Evolutionary conservation across 371 early-diverging fungal species (phyloP).

Genomic region (Mucor indicus): DNA sequence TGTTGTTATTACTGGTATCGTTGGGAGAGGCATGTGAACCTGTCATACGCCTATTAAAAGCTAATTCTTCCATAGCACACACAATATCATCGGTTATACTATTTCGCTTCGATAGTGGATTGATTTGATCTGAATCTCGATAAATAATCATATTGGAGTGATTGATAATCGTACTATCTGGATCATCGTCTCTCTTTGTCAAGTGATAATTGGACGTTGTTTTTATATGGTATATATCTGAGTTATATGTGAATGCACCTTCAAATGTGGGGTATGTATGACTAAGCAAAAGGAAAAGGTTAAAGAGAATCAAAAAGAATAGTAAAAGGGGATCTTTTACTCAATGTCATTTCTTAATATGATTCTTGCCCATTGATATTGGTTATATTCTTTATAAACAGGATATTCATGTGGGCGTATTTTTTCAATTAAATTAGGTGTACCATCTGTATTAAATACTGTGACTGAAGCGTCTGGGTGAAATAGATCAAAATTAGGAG

Average conservation of each 20-base stretch:
- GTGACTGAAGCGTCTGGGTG: conserved; percentile 63
- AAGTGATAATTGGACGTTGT: conserved; percentile 54
- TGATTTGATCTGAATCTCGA: conserved; percentile 61
- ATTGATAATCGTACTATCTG: conserved; percentile 18
- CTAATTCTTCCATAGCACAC: conserved; percentile 25
- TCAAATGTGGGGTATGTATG: conserved; percentile 48
- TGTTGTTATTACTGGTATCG: too few species aligned
- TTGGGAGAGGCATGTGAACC: conserved; percentile 14
- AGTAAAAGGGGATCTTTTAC: not conserved
- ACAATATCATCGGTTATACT: conserved; percentile 1
- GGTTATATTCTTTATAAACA: conserved; percentile 58
- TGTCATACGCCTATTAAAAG: conserved; percentile 19
- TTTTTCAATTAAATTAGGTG: not conserved
- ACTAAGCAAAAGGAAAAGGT: conserved; percentile 1
- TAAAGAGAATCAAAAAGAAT: not conserved
- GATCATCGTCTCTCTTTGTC: conserved; percentile 60
- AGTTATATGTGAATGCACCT: conserved; percentile 58
- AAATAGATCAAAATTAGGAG: conserved; percentile 69
- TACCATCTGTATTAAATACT: conserved; percentile 26
- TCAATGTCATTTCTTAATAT: conserved; percentile 47
- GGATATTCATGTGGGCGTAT: conserved; percentile 42
- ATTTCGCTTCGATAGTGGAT: not conserved
- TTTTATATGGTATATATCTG: conserved; percentile 65
- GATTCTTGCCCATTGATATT: conserved; percentile 62
- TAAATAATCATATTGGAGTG: conserved; percentile 56